phyloP scores from a whole-genome alignment of 2,329 filamentous ascomycete genomes.

The Aspergillus udagawae region DNA sequence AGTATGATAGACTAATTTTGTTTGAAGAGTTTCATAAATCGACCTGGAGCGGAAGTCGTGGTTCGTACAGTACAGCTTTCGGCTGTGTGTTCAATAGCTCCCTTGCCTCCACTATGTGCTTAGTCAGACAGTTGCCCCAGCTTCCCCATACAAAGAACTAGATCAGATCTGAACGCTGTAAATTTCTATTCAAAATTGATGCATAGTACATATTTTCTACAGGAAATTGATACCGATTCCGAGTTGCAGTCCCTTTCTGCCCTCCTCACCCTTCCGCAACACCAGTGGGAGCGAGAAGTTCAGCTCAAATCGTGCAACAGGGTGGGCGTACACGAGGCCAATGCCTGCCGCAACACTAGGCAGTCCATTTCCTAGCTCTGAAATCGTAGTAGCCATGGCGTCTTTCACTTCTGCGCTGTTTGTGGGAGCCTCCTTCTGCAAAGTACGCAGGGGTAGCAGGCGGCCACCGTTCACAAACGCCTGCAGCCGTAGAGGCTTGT shows the following conservation, averaged over 20 bases:
- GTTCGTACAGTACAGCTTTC: background rate
- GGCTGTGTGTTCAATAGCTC: background rate
- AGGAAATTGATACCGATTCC: slow-evolving; percentile 97
- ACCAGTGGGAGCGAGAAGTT: slow-evolving; percentile 91
- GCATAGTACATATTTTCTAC: slow-evolving; percentile 46
- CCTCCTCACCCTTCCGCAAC: slow-evolving; percentile 75
- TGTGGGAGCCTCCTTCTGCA: slow-evolving; percentile 45
- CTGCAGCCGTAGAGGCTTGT: slow-evolving; percentile 82
- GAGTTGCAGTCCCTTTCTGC: slow-evolving; percentile 85
- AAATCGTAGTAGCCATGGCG: slow-evolving; percentile 55
- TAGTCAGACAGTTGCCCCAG: background rate
- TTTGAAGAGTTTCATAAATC: background rate
- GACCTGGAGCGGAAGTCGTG: background rate
- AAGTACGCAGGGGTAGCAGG: slow-evolving; percentile 68
- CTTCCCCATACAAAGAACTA: background rate
- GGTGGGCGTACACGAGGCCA: slow-evolving; percentile 91
- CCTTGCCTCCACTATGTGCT: background rate
- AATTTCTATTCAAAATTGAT: slow-evolving; percentile 4
- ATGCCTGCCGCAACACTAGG: slow-evolving; percentile 84
- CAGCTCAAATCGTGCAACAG: slow-evolving; percentile 86
- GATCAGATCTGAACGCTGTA: slow-evolving; percentile 1
- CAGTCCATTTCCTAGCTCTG: slow-evolving; percentile 67
- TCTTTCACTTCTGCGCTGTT: slow-evolving; percentile 44
- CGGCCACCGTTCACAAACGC: slow-evolving; percentile 88
- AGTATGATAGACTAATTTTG: background rate